These are phyloP conservation scores for Pyricularia sp. DNA, from an alignment of 2,329 filamentous ascomycete species.

Conservation along the genomic window DNA sequence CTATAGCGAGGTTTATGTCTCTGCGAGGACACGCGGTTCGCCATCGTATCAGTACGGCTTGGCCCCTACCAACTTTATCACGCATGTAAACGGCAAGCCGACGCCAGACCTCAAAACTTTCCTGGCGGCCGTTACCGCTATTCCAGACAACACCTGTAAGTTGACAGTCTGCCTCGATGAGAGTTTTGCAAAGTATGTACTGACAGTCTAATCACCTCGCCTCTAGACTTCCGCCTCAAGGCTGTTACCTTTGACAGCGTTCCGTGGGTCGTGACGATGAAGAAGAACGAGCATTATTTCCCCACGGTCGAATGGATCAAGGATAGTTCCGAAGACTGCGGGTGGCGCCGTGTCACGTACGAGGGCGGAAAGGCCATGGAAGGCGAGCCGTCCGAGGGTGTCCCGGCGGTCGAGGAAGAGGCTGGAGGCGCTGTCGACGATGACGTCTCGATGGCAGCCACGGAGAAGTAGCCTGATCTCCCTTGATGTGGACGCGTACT, in stretches of 20 bases:
- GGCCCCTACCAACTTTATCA: conserved; percentile 94
- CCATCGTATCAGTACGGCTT: conserved; percentile 84
- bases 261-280: conserved; percentile 99
- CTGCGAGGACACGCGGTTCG: conserved; percentile 68
- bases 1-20: conserved; percentile 93
- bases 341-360: conserved; percentile 52
- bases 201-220: neutral
- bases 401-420: conserved; percentile 27
- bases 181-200: neutral
- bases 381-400: conserved; percentile 41
- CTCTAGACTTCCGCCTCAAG: conserved; percentile 74
- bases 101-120: conserved; percentile 76
- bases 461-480: neutral
- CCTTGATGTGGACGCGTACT: neutral
- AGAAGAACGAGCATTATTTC: conserved; percentile 98
- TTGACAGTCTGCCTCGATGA: neutral
- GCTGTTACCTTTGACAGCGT: conserved; percentile 98
- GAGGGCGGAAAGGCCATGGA: conserved; percentile 39
- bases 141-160: conserved; percentile 86
- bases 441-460: conserved; percentile 5
- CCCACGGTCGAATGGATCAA: conserved; percentile 59
- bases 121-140: conserved; percentile 67
- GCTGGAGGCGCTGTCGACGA: conserved; percentile 23
- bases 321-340: conserved; percentile 42
- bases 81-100: conserved; percentile 79